Evolutionary conservation across 805 yeast genomes (phyloP), one percentile per base, ranked within the genome.

Genomic region (Metschnikowia lochheadii): DNA sequence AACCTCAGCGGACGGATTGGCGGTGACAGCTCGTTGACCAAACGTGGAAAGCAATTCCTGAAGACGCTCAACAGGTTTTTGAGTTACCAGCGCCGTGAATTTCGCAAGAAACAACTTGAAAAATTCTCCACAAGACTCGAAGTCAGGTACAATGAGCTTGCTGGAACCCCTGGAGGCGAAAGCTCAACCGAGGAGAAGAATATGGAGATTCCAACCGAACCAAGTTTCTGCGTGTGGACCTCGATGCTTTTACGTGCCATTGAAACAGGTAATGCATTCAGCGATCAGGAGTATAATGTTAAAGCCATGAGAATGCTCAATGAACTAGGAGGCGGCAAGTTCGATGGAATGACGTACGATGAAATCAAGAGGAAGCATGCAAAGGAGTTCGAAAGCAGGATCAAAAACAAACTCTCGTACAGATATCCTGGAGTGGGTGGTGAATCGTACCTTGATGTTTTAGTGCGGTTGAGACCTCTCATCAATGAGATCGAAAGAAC

Each of bases 361-460:
- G 95, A 92, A 58, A 91, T 92, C 56, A 87, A 85, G 64, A 70
- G 68, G 10, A 70, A 73, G 54, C 81, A 77, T 60, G 96, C 97
- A 0, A 79, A 79, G 35, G 98, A 92, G 65, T 92, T 85, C 63
- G 81, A 79, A 39, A 79, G 89, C 15, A 79, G 98, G 51, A 69
- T 89, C 57, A 73, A 77, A 39, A 86, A 89, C 67, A 92, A 92
- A 67, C 75, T 92, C 59, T 75, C 85, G 15, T 92, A 92, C 67
- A 75, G 99, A 53, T 92, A 92, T 63, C 99, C 98, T 1, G 99
- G 99, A 3, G 87, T 89, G 45, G 97, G 98, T 6, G 99, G 99
- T 15, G 99, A 92, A 67, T 87, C 96, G 0, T 92, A 92, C 60
- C 70, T 92, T 58, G 98, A 92, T 68, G 99, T 94, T 11, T 85